A percentile compares a stretch with the other conserved stretches of the same genome.
Conservation (phyloP, 768 basidiomycete species). For the Amanita molliuscula region DNA sequence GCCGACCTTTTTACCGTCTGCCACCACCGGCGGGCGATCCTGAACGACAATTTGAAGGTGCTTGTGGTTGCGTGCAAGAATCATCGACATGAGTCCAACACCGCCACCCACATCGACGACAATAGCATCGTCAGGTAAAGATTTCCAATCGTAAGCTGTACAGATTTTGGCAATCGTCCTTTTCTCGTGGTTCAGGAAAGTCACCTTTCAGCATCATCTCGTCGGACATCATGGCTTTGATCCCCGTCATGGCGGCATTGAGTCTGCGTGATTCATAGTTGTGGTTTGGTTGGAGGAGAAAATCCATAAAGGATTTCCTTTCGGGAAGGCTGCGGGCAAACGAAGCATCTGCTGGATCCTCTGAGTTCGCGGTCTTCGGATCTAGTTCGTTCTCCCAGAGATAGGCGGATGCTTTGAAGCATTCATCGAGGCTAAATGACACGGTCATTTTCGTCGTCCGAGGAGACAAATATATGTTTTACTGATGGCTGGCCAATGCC, state of each 20-base stretch:
- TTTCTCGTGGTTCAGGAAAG: neutral
- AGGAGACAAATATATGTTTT: neutral
- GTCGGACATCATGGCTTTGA: constrained; percentile 10
- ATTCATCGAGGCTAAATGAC: constrained; percentile 13
- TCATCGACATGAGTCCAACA: constrained; percentile 14
- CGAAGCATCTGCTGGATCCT: constrained; percentile 10
- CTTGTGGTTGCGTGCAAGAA: constrained; percentile 10
- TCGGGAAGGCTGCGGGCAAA: constrained; percentile 13
- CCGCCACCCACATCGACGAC: constrained; percentile 24
- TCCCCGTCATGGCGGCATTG: constrained; percentile 17
- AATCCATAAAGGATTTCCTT: constrained; percentile 12
- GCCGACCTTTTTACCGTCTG: constrained; percentile 6
- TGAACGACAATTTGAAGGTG: constrained; percentile 16
- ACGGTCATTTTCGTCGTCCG: neutral
- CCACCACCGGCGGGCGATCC: constrained; percentile 12
- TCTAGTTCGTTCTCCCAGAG: constrained; percentile 17
- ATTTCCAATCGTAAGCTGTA: constrained; percentile 17
- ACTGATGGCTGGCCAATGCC: constrained; percentile 18
- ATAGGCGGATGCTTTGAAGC: constrained; percentile 15
- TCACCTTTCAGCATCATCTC: constrained; percentile 14
- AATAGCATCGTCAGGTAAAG: constrained; percentile 11
- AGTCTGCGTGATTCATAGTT: constrained; percentile 16
- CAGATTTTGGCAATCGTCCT: neutral
- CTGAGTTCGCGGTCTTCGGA: constrained; percentile 11
- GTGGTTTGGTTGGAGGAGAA: constrained; percentile 12